Percentiles rank a stretch among this genome's conserved stretches.
These are phyloP conservation scores for Basidiobolus meristosporus DNA, from an alignment of 371 early-diverging fungal genomes.

Conservation along the genomic window DNA sequence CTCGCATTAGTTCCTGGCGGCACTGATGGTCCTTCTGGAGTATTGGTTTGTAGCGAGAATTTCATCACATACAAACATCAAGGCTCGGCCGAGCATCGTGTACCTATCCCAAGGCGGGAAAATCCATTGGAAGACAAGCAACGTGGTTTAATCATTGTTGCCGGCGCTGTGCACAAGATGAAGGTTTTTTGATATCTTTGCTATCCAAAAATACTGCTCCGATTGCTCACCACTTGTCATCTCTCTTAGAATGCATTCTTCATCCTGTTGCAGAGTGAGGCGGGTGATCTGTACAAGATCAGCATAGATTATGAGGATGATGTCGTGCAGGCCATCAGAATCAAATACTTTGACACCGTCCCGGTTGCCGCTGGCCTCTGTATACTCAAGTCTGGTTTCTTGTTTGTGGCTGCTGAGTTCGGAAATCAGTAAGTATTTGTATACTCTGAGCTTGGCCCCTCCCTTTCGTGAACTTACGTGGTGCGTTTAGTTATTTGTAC, in stretches of 20 bases:
- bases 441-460: too few species aligned
- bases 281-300: constrained; percentile 89
- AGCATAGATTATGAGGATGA: constrained; percentile 65
- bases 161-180: constrained; percentile 78
- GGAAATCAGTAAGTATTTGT: constrained; percentile 60
- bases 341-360: constrained; percentile 91
- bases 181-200: constrained; percentile 31
- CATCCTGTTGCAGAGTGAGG: constrained; percentile 77
- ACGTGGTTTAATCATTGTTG: constrained; percentile 56
- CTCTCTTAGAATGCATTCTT: constrained; percentile 70
- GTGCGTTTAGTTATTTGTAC: constrained; percentile 39
- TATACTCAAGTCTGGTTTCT: constrained; percentile 81
- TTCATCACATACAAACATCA: constrained; percentile 74
- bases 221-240: constrained; percentile 30
- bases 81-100: constrained; percentile 37
- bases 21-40: constrained; percentile 90
- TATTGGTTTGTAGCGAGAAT: constrained; percentile 84
- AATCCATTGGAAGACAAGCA: constrained; percentile 36
- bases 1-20: constrained; percentile 60
- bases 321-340: constrained; percentile 35
- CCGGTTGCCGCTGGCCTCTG: constrained; percentile 61
- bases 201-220: too few species aligned
- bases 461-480: not conserved
- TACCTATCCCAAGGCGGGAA: constrained; percentile 76
- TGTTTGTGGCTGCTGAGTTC: constrained; percentile 79